These are phyloP conservation scores for Solanum tarapatanum DNA, from an alignment of 257 asterid species.

Conservation along the genomic window DNA sequence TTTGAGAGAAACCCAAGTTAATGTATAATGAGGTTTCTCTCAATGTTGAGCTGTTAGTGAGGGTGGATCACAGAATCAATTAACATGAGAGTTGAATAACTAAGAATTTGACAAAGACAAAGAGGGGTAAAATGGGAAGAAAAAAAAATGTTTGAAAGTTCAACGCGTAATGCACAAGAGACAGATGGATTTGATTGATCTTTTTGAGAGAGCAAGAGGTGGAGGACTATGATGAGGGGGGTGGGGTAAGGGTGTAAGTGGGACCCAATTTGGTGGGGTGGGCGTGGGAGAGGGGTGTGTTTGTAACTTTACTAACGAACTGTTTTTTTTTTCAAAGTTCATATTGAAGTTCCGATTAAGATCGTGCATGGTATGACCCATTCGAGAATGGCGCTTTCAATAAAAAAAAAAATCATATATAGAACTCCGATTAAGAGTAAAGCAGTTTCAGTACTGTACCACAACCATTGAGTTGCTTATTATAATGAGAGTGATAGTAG, in stretches of 20 bases:
- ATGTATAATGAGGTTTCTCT: constrained; percentile 22
- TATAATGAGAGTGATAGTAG: background rate
- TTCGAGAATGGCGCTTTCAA: fast-evolving
- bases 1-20: constrained; percentile 31
- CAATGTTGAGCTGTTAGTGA: constrained; percentile 24
- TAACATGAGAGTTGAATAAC: constrained; percentile 22
- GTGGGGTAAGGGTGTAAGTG: background rate
- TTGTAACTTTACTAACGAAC: background rate
- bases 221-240: background rate
- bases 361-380: too few relatives aligned
- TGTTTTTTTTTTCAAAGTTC: fast-evolving
- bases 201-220: background rate
- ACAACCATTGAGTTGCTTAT: background rate
- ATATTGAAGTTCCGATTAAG: background rate
- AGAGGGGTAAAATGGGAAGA: background rate
- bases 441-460: too few relatives aligned
- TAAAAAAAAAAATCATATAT: too few relatives aligned
- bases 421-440: fast-evolving
- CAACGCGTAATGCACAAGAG: constrained; percentile 50
- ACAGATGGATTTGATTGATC: constrained; percentile 19
- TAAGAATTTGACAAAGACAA: background rate
- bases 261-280: background rate
- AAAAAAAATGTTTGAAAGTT: constrained; percentile 18
- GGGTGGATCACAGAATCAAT: constrained; percentile 24
- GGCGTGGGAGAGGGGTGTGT: background rate